Evolutionary conservation across 1,284 basidiomycete species (phyloP), one percentile per base, ranked within the genome.

Genomic region (Cutaneotrichosporon sp.): DNA sequence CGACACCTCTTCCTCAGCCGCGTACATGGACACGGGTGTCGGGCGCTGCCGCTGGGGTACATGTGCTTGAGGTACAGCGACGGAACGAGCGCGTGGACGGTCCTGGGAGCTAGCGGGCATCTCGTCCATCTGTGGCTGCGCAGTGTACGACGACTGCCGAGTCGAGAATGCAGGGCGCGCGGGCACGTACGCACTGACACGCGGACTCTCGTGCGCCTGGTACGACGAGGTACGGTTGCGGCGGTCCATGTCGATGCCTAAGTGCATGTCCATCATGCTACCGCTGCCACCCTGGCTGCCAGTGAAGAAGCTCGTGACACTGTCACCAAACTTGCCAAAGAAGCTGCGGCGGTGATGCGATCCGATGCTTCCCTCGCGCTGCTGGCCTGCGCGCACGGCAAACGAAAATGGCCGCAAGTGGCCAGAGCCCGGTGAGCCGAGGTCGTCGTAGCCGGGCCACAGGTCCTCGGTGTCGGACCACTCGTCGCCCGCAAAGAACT

Each of bases 221-320:
- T 60, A 62, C 34, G 64, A 63, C 22, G 66, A 54, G 1, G 64
- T 55, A 23, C 57, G 58, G 52, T 66, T 67, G 13, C 68, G 62
- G 2, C 69, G 66, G 55, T 76, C 74, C 20, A 56, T 54, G 47
- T 76, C 74, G 21, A 76, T 63, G 14, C 73, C 74, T 35, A 76
- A 67, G 54, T 92, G 90, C 90, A 92, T 91, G 70, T 92, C 87
- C 68, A 91, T 79, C 88, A 92, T 90, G 67, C 90, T 82, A 7
- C 88, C 89, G 48, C 84, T 78, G 55, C 84, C 86, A 55, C 86
- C 26, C 61, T 88, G 87, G 74, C 81, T 84, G 67, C 87, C 83
- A 3, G 86, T 87, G 68, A 92, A 89, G 78, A 92, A 88, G 56
- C 86, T 83, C 5, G 85, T 76, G 80, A 59, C 85, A 79, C 66